Conservation (phyloP, 257 asterid genomes). For the Orobanche coerulescens region DNA sequence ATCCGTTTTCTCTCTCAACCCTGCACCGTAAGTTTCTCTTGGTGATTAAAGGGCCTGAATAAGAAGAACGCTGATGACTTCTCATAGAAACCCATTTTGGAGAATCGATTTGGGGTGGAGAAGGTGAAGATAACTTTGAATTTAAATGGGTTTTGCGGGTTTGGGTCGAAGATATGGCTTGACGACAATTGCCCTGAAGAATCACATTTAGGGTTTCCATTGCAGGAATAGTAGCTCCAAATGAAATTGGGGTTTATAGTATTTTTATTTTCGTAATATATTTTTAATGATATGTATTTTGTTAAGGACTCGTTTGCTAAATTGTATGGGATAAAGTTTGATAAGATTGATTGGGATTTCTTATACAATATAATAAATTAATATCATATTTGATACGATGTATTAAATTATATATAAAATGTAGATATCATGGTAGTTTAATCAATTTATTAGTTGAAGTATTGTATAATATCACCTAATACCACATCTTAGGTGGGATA, state of each 20-base stretch:
- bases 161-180: slow-evolving; percentile 23
- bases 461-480: too few species aligned
- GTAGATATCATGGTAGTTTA: too few species aligned
- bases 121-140: neutral
- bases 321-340: too few species aligned
- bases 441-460: too few species aligned
- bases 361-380: too few species aligned
- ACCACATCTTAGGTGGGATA: too few species aligned
- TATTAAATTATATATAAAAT: too few species aligned
- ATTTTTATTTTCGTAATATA: too few species aligned
- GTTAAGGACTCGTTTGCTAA: too few species aligned
- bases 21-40: slow-evolving; percentile 19
- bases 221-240: slow-evolving; percentile 15
- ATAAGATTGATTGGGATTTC: too few species aligned
- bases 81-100: slow-evolving; percentile 25
- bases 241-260: neutral
- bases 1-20: slow-evolving; percentile 24
- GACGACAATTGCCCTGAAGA: slow-evolving; percentile 15
- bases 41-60: slow-evolving; percentile 17
- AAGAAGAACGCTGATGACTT: slow-evolving; percentile 16
- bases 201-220: slow-evolving; percentile 40
- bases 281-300: too few species aligned
- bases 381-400: too few species aligned
- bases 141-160: slow-evolving; percentile 16
- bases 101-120: neutral